Conservation (phyloP, 495 filamentous ascomycete species). For the Podospora pseudopauciseta region DNA sequence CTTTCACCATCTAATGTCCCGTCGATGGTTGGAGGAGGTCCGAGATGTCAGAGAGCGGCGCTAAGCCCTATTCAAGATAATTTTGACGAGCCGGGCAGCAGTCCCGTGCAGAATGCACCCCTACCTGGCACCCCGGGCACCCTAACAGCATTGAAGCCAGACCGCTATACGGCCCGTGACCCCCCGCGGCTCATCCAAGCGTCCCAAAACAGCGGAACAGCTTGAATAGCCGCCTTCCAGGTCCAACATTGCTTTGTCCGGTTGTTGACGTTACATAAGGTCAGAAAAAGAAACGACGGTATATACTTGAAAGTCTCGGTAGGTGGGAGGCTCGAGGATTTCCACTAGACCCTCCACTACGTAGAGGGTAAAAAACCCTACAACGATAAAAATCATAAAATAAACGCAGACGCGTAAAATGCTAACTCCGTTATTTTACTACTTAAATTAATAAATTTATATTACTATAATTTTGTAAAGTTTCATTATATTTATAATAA, state of each 20-base stretch:
- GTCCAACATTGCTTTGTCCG: not conserved
- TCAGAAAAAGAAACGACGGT: not conserved
- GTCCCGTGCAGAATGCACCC: slow-evolving; percentile 1
- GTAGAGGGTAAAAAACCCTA: no score
- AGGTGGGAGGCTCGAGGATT: no score
- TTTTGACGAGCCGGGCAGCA: slow-evolving; percentile 39
- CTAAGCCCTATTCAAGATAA: slow-evolving; percentile 47
- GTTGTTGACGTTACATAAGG: not conserved
- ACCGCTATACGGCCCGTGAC: slow-evolving; percentile 5
- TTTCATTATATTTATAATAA: no score
- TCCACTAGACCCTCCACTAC: no score
- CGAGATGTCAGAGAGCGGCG: slow-evolving; percentile 27
- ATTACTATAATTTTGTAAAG: no score
- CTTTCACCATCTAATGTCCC: not conserved
- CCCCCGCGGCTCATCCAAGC: slow-evolving; percentile 1
- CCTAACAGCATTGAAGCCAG: not conserved
- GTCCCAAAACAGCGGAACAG: slow-evolving; percentile 8
- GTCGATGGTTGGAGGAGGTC: slow-evolving; percentile 8
- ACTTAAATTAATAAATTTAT: no score
- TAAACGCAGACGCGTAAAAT: no score
- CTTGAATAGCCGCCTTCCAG: slow-evolving; percentile 1
- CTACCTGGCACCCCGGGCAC: not conserved
- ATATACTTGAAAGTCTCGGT: not conserved
- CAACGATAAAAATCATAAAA: no score
- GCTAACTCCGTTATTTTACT: no score